Evolutionary conservation across 2,329 filamentous ascomycete species (phyloP).

Genomic region (Corynespora cassiicola): DNA sequence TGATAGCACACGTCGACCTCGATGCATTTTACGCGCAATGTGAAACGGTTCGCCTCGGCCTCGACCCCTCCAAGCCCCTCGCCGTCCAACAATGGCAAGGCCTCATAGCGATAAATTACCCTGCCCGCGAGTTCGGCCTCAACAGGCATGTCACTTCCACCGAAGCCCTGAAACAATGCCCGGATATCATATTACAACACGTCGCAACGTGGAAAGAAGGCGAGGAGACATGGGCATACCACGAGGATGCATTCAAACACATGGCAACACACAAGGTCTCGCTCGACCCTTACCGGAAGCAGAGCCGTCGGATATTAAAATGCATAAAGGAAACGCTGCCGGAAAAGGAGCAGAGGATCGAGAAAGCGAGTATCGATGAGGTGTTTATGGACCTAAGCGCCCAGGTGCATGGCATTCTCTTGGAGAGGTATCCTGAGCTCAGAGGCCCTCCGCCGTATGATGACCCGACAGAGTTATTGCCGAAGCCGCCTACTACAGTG

Average conservation of each 20-base stretch:
- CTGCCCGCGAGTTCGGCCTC: slow-evolving; percentile 81
- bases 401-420: slow-evolving; percentile 76
- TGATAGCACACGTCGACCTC: slow-evolving; percentile 90
- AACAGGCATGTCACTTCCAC: slow-evolving; percentile 77
- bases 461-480: slow-evolving; percentile 73
- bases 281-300: slow-evolving; percentile 85
- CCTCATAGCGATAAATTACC: slow-evolving; percentile 95
- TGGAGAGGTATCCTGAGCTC: slow-evolving; percentile 80
- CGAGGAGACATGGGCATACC: slow-evolving; percentile 90
- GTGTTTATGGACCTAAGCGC: slow-evolving; percentile 92
- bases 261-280: slow-evolving; percentile 93
- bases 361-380: slow-evolving; percentile 96
- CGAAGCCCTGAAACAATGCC: slow-evolving; percentile 88
- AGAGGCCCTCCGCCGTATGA: slow-evolving; percentile 72
- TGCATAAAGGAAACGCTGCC: slow-evolving; percentile 78
- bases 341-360: slow-evolving; percentile 71
- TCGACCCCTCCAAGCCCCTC: slow-evolving; percentile 77
- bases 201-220: slow-evolving; percentile 95
- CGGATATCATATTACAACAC: slow-evolving; percentile 83
- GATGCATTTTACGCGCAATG: slow-evolving; percentile 97
- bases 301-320: slow-evolving; percentile 82
- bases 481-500: slow-evolving; percentile 73
- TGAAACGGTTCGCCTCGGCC: slow-evolving; percentile 84
- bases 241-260: slow-evolving; percentile 77
- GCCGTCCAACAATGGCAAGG: slow-evolving; percentile 96